Evolutionary conservation across 805 yeast species (phyloP).

Genomic region (Hanseniaspora guilliermondii): DNA sequence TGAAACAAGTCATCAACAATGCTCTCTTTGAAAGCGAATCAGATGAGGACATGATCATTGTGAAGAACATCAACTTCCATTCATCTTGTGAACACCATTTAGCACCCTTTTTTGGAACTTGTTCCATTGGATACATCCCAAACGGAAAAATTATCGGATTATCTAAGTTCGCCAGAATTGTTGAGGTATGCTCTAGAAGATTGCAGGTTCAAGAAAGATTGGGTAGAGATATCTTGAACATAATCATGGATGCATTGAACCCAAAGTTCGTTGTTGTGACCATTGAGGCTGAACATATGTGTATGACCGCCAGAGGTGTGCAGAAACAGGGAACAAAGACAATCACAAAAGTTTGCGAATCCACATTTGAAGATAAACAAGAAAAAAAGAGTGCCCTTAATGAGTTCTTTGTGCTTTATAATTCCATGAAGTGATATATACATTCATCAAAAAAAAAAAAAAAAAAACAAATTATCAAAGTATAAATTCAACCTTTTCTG

Average conservation of each 20-base stretch:
- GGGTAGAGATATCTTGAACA: constrained; percentile 96
- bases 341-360: constrained; percentile 37
- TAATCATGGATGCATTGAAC: constrained; percentile 74
- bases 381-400: neutral
- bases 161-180: constrained; percentile 84
- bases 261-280: constrained; percentile 98
- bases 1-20: constrained; percentile 68
- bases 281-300: constrained; percentile 96
- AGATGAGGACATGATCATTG: constrained; percentile 98
- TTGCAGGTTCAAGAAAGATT: constrained; percentile 96
- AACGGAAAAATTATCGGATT: constrained; percentile 84
- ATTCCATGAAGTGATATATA: neutral
- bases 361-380: neutral
- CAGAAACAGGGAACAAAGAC: constrained; percentile 92
- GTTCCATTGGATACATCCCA: constrained; percentile 96
- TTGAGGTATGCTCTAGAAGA: constrained; percentile 92
- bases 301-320: constrained; percentile 97
- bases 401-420: neutral
- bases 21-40: constrained; percentile 90
- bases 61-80: constrained; percentile 81
- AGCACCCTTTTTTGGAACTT: constrained; percentile 95
- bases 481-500: neutral
- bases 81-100: constrained; percentile 95
- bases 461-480: neutral
- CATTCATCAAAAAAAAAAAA: neutral